phyloP scores from a whole-genome alignment of 192 early-diverging fungal genomes.

The Coemansia asiatica region DNA sequence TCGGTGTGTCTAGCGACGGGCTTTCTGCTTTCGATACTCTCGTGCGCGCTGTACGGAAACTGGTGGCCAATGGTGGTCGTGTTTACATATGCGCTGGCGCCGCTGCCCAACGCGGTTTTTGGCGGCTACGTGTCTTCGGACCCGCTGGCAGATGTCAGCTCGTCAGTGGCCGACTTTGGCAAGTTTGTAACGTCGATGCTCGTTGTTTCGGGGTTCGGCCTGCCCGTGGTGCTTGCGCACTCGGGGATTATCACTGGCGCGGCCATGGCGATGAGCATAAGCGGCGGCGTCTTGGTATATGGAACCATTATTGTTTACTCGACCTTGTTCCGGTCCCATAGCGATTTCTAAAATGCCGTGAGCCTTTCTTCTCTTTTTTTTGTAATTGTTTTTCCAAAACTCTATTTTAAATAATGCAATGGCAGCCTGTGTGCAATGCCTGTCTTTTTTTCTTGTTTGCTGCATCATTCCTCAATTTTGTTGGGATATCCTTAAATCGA shows the following conservation, averaged over 20 bases:
- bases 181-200: slow-evolving; percentile 90
- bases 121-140: slow-evolving; percentile 71
- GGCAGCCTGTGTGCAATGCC: too few relatives aligned
- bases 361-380: slow-evolving; percentile 5
- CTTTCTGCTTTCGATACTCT: slow-evolving; percentile 91
- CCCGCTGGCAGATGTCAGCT: slow-evolving; percentile 66
- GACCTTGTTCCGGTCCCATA: slow-evolving; percentile 43
- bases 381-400: background rate
- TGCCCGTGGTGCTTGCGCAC: slow-evolving; percentile 83
- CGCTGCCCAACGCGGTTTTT: slow-evolving; percentile 86
- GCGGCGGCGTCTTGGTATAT: slow-evolving; percentile 91
- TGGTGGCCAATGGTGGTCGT: slow-evolving; percentile 97
- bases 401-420: background rate
- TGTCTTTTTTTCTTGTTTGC: too few relatives aligned
- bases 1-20: slow-evolving; percentile 91
- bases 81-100: slow-evolving; percentile 88
- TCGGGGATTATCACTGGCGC: slow-evolving; percentile 73
- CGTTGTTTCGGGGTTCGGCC: slow-evolving; percentile 85
- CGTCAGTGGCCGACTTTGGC: slow-evolving; percentile 64
- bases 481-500: too few relatives aligned
- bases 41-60: slow-evolving; percentile 91
- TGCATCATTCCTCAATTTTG: too few relatives aligned
- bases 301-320: slow-evolving; percentile 72
- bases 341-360: slow-evolving; percentile 19
- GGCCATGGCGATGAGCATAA: slow-evolving; percentile 89